Base-by-base conservation (phyloP, 495 filamentous ascomycete genomes). In the Clohesyomyces aquaticus region DNA sequence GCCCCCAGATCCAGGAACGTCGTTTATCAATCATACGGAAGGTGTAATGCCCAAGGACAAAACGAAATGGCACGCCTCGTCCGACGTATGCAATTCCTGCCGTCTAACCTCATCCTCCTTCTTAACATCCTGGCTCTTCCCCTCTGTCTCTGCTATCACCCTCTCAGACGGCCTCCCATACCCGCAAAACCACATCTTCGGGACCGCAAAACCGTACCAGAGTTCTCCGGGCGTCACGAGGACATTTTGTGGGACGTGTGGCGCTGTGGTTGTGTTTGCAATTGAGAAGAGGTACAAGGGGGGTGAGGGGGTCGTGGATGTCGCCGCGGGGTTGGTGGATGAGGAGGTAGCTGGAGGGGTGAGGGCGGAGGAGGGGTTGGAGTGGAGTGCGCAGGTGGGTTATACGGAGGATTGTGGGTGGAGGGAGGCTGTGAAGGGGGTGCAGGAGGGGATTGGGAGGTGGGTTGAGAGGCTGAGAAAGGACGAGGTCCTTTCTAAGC, bases 221-320 rank as follows among this genome's bases (percentile, higher is more conserved):
- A 86, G 83, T 62, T 83, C 82, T 1, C 72, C 77, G 0, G 79
- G 77, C 1, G 80, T 85, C 2, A 76, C 75, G 35, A 78, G 88
- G 18, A 82, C 87, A 51, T 90, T 89, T 68, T 91, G 88, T 70
- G 70, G 73, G 1, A 67, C 52, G 4, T 91, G 88, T 67, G 87
- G 87, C 1, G 88, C 88, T 0, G 85, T 79, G 0, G 80, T 86
- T 0, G 88, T 87, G 71, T 91, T 84, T 82, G 81, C 83, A 68
- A 79, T 80, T 52, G 74, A 78, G 28, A 73, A 75, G 62, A 78
- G 86, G 28, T 74, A n/a, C n/a, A n/a, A n/a, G n/a, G n/a, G n/a
- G n/a, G n/a, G n/a, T n/a, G n/a, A 78, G 0, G 53, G 87, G 12
- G 77, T 90, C 55, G 56, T 69, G 27, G 87, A 89, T 72, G 82